These are phyloP conservation scores for Taphrina populina DNA, from an alignment of 1,139 yeast genomes.

Conservation along the genomic window DNA sequence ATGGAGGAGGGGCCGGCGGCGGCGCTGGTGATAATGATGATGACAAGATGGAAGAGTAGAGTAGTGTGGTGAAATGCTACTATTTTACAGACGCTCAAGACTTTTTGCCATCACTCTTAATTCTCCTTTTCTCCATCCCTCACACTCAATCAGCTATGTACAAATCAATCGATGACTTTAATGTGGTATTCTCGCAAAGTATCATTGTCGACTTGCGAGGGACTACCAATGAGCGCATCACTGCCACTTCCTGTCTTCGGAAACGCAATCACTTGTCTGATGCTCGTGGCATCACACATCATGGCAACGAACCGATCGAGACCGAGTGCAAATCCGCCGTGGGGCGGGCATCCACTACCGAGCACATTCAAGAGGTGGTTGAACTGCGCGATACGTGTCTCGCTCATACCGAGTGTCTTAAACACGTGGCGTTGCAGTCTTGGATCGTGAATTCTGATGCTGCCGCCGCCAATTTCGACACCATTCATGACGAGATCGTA, in stretches of 20 bases:
- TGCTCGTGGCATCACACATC: conserved; percentile 69
- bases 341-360: conserved; percentile 95
- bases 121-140: too few species aligned
- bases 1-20: too few species aligned
- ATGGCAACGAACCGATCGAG: conserved; percentile 91
- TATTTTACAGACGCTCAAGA: too few species aligned
- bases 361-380: conserved; percentile 83
- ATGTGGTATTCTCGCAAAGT: conserved; percentile 51
- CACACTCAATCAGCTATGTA: too few species aligned
- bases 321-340: conserved; percentile 95
- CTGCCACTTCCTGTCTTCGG: conserved; percentile 89
- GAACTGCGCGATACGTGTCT: conserved; percentile 58
- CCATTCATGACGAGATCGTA: conserved; percentile 93
- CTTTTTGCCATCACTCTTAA: too few species aligned
- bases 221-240: conserved; percentile 85
- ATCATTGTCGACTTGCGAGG: conserved; percentile 58
- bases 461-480: conserved; percentile 95
- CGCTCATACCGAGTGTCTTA: conserved; percentile 51
- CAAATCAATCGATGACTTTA: too few species aligned
- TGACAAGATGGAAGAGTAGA: conserved; percentile 21
- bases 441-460: conserved; percentile 89
- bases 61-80: neutral
- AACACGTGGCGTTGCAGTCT: conserved; percentile 64
- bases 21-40: too few species aligned
- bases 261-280: conserved; percentile 91